These are phyloP conservation scores for Calamus simplicifolius DNA, from an alignment of 176 grass and related monocot genomes.

Conservation along the genomic window DNA sequence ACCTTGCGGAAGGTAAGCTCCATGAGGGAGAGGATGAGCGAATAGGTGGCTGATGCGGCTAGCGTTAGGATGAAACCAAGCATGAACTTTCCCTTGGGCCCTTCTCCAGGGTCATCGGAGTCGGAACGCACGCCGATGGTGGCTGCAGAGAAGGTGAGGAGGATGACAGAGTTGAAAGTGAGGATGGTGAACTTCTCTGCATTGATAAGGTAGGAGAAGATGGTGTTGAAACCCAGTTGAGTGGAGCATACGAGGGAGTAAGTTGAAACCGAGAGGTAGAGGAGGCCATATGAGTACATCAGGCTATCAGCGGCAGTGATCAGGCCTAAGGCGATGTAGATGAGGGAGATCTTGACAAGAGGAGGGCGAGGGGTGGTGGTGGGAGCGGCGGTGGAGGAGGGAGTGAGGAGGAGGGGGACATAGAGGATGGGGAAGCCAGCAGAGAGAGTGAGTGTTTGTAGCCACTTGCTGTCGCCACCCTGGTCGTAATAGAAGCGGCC, in stretches of 20 bases:
- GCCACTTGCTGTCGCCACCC: too few species aligned
- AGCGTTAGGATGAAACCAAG: constrained; percentile 41
- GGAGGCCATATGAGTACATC: constrained; percentile 62
- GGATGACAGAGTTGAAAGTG: constrained; percentile 55
- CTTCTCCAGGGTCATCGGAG: constrained; percentile 18
- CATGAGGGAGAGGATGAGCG: constrained; percentile 32
- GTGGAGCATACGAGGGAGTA: constrained; percentile 42
- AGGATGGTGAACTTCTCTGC: constrained; percentile 40
- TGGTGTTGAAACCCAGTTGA: constrained; percentile 55
- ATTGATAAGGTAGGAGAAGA: constrained; percentile 72
- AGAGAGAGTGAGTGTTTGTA: too few species aligned
- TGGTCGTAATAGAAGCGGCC: too few species aligned
- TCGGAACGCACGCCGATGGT: constrained; percentile 28
- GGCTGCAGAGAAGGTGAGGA: constrained; percentile 56
- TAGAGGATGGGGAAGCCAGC: too few species aligned
- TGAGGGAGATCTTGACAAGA: constrained; percentile 24
- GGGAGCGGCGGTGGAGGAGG: constrained; percentile 16
- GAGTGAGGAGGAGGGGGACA: background rate
- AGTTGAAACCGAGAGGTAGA: constrained; percentile 56
- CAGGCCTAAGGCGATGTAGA: constrained; percentile 41
- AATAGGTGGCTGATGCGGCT: constrained; percentile 38
- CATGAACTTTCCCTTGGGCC: constrained; percentile 27
- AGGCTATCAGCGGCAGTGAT: constrained; percentile 45
- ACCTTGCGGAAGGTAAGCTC: constrained; percentile 9
- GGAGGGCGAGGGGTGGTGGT: constrained; percentile 3